Evolutionary conservation across 2,329 filamentous ascomycete genomes (phyloP), one percentile per base, ranked within the genome.

Genomic region (Fusarium keratoplasticum): DNA sequence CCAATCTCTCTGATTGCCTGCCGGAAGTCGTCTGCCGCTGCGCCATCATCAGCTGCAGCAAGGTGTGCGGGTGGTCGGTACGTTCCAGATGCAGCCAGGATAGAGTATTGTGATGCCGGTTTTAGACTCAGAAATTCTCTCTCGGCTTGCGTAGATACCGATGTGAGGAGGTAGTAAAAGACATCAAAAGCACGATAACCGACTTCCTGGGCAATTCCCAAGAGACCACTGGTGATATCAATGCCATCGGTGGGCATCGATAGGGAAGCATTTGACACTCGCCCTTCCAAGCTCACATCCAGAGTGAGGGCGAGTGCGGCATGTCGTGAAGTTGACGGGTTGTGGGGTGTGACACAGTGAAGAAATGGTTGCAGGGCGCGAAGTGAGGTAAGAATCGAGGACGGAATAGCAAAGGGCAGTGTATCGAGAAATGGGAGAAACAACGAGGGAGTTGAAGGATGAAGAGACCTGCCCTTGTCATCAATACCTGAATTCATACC

Each of bases 121-220:
- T 95, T 93, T 31, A 99, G 88, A 33, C 93, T 91, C 13, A 99
- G 85, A 69, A 95, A 97, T 80, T 98, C 96, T 64, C 95, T 89
- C 84, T 99, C 96, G 2, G 95, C 92, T 5, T 93, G 91, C 1
- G 94, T 96, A 0, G 96, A 97, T 1, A 94, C 93, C 18, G 94
- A 95, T 0, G 95, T 97, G 47, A 98, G 88, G 1, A 99, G 90
- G 79, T 98, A 98, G 85, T 99, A 98, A 81, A 99, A 98, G 59
- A 97, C 96, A 80, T 99, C 96, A 77, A 99, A 99, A 4, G 96
- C 96, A 71, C 96, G 92, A 82, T 95, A 95, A 11, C 96, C 96
- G 8, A 90, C 80, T 80, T 98, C 91, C 0, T 91, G 83, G 0
- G 96, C 94, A 16, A 99, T 90, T 66, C 93, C 91, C n/a, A 98